Base-by-base conservation (phyloP, 1,284 basidiomycete genomes). In the Heliocybe sulcata region DNA sequence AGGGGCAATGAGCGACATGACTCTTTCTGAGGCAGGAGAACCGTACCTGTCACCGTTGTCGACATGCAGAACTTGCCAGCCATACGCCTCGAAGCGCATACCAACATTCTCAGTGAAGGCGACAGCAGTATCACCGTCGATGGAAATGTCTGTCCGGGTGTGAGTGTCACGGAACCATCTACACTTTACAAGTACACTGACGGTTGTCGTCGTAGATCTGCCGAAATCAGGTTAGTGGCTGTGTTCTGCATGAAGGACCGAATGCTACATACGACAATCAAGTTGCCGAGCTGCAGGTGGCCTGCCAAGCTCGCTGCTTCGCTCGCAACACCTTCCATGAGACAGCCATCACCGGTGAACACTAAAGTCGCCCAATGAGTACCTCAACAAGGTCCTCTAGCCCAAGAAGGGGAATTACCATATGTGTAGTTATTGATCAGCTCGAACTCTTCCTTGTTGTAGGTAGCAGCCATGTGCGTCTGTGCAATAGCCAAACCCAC, bases 101-200 rank as follows among this genome's bases (percentile, higher is more conserved):
- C 83, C 83, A 55, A 97, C 93, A 67, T 97, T 85, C 73, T 98
- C 94, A 56, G 95, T 98, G 80, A 98, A 98, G 27, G 94, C 90
- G 60, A 89, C 83, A 59, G 83, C 84, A 61, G 94, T 97, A 74
- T 94, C 84, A 65, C 94, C 94, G 71, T 98, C 94, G 65, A 98
- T 97, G 62, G 94, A 92, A 72, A 98, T 97, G 70, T 92, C 89
- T 96, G 45, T 27, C 16, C n/a, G n/a, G n/a, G 35, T 19, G 63
- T 25, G 48, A 51, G 16, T 3, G 45, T 56, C 54, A 57, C 25
- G 31, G 38, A 19, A 33, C 19, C 45, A 45, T 19, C 14, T 23
- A 27, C 52, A 53, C 31, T 51, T 19, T 33, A 10, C 20, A 55
- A 42, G 48, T 23, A 10, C 51, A 64, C 84, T 64, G 69, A 91